These are phyloP conservation scores for Raphanus raphanistrum DNA, from an alignment of 345 rosid genomes.

Conservation along the genomic window DNA sequence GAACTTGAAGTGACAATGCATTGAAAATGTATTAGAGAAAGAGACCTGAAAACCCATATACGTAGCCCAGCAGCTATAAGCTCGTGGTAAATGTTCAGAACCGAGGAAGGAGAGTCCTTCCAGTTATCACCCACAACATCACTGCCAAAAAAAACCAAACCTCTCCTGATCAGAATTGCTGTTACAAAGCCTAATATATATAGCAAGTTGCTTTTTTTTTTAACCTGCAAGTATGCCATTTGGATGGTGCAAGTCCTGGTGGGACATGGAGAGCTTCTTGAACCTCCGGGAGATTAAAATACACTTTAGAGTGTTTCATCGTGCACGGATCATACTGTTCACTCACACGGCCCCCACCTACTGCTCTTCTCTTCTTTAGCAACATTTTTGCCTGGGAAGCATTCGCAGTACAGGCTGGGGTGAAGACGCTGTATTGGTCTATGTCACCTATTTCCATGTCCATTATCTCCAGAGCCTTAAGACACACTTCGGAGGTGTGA, in stretches of 20 bases:
- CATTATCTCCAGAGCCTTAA: constrained; percentile 53
- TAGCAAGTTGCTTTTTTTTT: neutral
- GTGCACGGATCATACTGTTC: constrained; percentile 96
- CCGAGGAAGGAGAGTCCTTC: constrained; percentile 66
- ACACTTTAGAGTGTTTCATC: constrained; percentile 63
- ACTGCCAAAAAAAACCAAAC: constrained; percentile 48
- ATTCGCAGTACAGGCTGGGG: constrained; percentile 64
- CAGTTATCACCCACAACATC: constrained; percentile 49
- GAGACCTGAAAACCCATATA: constrained; percentile 92
- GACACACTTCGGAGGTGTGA: constrained; percentile 64
- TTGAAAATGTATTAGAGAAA: neutral
- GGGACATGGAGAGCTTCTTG: constrained; percentile 75
- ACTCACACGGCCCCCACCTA: constrained; percentile 52
- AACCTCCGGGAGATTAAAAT: constrained; percentile 85
- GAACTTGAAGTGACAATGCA: neutral
- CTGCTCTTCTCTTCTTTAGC: constrained; percentile 58
- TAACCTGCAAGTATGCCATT: constrained; percentile 97
- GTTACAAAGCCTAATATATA: constrained; percentile 5
- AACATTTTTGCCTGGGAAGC: constrained; percentile 56
- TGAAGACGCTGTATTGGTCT: constrained; percentile 86
- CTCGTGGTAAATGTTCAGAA: constrained; percentile 75
- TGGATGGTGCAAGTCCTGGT: constrained; percentile 58
- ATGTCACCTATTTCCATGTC: constrained; percentile 69
- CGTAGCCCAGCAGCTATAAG: constrained; percentile 77
- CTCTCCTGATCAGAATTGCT: neutral